Percentiles rank a stretch among this genome's conserved stretches.
Evolutionary conservation across 2,329 filamentous ascomycete genomes (phyloP).

Genomic region (Pseudocercospora vitis): DNA sequence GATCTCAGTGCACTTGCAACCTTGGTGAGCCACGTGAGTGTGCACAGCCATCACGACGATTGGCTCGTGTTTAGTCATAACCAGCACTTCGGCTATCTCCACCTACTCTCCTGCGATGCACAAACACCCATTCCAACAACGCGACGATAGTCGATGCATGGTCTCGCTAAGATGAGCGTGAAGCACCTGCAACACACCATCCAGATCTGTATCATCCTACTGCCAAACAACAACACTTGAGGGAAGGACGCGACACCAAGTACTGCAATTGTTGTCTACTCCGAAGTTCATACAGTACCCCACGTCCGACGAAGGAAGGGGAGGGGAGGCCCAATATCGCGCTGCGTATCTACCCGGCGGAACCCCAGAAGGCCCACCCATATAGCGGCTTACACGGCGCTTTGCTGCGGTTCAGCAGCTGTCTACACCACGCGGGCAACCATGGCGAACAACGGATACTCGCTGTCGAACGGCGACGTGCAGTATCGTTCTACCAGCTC

Average conservation of each 20-base stretch:
- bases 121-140: slow-evolving; percentile 7
- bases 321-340: slow-evolving; percentile 8
- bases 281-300: neutral
- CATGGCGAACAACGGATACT: slow-evolving; percentile 24
- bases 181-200: slow-evolving; percentile 16
- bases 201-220: slow-evolving; percentile 29
- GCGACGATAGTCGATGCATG: slow-evolving; percentile 11
- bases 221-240: slow-evolving; percentile 35
- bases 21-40: neutral
- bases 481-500: slow-evolving; percentile 23
- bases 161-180: slow-evolving; percentile 25
- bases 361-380: slow-evolving; percentile 5
- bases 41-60: slow-evolving; percentile 2
- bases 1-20: neutral
- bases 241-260: neutral
- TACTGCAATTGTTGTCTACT: slow-evolving; percentile 1
- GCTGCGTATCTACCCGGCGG: slow-evolving; percentile 11
- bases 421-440: slow-evolving; percentile 14
- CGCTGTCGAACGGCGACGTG: slow-evolving; percentile 20
- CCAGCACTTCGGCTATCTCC: neutral
- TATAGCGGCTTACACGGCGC: slow-evolving; percentile 17
- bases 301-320: slow-evolving; percentile 3
- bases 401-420: slow-evolving; percentile 25
- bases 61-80: slow-evolving; percentile 3
- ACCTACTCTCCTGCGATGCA: slow-evolving; percentile 1